A percentile compares a stretch with the other conserved stretches of the same genome.
Evolutionary conservation across 805 yeast genomes (phyloP).

Genomic region (Saturnispora saitoi): DNA sequence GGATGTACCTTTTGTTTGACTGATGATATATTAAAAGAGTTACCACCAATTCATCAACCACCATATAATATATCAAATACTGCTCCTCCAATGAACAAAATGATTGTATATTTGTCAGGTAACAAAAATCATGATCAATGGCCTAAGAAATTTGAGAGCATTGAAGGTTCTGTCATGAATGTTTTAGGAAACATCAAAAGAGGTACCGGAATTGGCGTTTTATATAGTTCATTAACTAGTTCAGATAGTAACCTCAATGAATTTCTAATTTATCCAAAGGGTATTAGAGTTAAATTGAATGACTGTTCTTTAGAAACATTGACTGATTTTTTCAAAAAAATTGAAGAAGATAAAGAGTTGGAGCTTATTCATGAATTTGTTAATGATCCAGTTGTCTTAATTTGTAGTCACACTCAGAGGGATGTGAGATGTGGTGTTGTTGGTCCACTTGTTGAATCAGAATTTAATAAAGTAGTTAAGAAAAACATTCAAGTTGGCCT

Average conservation of each 20-base stretch:
- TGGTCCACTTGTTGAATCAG: conserved; percentile 50
- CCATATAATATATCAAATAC: conserved; percentile 36
- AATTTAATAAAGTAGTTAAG: conserved; percentile 38
- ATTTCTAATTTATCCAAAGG: conserved; percentile 10
- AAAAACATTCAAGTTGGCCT: conserved; percentile 34
- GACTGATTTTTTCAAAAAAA: conserved; percentile 3
- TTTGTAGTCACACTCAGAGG: conserved; percentile 60
- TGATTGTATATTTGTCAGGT: conserved; percentile 44
- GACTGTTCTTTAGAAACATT: neutral
- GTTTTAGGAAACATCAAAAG: conserved; percentile 7
- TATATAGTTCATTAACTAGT: neutral
- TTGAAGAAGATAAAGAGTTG: neutral
- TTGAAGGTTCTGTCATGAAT: conserved; percentile 35
- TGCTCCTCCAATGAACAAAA: conserved; percentile 45
- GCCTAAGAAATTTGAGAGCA: conserved; percentile 44
- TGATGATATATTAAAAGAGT: conserved; percentile 11
- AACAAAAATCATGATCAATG: conserved; percentile 30
- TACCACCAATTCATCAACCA: conserved; percentile 6
- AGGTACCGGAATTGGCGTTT: conserved; percentile 12
- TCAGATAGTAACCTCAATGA: neutral
- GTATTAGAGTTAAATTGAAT: conserved; percentile 6
- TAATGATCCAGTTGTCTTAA: conserved; percentile 27
- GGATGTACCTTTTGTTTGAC: conserved; percentile 55
- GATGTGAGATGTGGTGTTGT: conserved; percentile 60
- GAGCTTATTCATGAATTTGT: neutral